Evolutionary conservation across 495 filamentous ascomycete species (phyloP).

Genomic region (Trichoderma orchidacearum): DNA sequence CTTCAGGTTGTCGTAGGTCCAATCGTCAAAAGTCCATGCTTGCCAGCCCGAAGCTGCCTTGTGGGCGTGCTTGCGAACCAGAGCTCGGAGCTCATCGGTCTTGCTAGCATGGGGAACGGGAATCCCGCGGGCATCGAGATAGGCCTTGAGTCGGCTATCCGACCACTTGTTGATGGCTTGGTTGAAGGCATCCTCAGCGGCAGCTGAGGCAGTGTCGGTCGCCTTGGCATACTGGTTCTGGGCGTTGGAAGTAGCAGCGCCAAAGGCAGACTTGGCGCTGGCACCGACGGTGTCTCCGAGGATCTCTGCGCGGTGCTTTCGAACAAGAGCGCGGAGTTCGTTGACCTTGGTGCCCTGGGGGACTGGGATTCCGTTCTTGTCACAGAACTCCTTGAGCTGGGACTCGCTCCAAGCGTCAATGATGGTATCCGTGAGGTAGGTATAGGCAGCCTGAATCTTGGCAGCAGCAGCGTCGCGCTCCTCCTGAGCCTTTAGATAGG

Average conservation of each 20-base stretch:
- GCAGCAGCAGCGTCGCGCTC: conserved; percentile 46
- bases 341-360: conserved; percentile 58
- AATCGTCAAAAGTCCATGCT: conserved; percentile 78
- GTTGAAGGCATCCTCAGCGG: conserved; percentile 56
- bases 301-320: conserved; percentile 71
- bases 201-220: conserved; percentile 52
- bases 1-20: conserved; percentile 63
- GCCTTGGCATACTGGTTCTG: conserved; percentile 66
- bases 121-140: conserved; percentile 49
- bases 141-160: conserved; percentile 63
- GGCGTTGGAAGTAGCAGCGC: conserved; percentile 72
- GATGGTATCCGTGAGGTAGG: conserved; percentile 63
- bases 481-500: conserved; percentile 50
- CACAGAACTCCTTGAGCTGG: conserved; percentile 81
- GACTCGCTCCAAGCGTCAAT: conserved; percentile 84
- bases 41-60: conserved; percentile 58
- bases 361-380: conserved; percentile 67
- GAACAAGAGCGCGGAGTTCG: conserved; percentile 62
- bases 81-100: conserved; percentile 65
- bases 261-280: conserved; percentile 51
- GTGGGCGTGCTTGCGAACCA: conserved; percentile 58
- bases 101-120: conserved; percentile 66
- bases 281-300: conserved; percentile 50
- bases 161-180: conserved; percentile 51
- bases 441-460: conserved; percentile 53